Base-by-base conservation (phyloP, 2,329 filamentous ascomycete genomes). In the Pseudogymnoascus sp. region DNA sequence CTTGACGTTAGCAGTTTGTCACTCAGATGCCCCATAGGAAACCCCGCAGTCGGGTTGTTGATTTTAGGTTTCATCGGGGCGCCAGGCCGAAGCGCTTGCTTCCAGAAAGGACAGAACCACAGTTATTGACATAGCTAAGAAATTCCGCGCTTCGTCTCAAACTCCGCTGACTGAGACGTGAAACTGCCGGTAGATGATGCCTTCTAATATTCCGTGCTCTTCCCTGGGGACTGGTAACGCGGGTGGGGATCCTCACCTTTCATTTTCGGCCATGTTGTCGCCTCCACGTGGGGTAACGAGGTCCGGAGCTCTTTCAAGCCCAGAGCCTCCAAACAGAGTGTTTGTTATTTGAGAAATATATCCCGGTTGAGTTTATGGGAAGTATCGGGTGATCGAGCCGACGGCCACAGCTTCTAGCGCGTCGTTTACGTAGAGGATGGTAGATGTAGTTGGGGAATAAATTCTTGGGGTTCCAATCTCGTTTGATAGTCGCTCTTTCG, bases 401-500 rank as follows among this genome's bases (percentile, higher is more conserved):
- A 55, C 48, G n/a, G 35, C 29, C 17, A 55, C 48, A 21, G 48
- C 29, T 55, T 33, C 48, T 55, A 55, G 48, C 15, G 48, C 48
- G 48, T 55, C 27, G 48, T 33, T 35, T 33, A 33, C 29, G 48
- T 55, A 9, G 29, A 55, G 48, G 29, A 35, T 15, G 27, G 29
- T 35, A 55, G 29, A 6, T 55, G 48, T 55, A 33, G 48, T 15
- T 55, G n/a, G 5, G 27, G 27, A 17, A 55, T 33, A n/a, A 6
- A 33, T 12, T 55, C 27, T 55, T 55, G 48, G 48, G 48, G 48
- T 55, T 33, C 48, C 48, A 55, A 55, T 55, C 48, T 55, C 48
- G 48, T 55, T 55, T 55, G 48, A 55, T 55, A 55, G 48, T 55
- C 48, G 29, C 48, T 33, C 48, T 55, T 55, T 35, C 48, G 48